phyloP scores from a whole-genome alignment of 2,329 filamentous ascomycete genomes.

The Alternaria ventricosa region DNA sequence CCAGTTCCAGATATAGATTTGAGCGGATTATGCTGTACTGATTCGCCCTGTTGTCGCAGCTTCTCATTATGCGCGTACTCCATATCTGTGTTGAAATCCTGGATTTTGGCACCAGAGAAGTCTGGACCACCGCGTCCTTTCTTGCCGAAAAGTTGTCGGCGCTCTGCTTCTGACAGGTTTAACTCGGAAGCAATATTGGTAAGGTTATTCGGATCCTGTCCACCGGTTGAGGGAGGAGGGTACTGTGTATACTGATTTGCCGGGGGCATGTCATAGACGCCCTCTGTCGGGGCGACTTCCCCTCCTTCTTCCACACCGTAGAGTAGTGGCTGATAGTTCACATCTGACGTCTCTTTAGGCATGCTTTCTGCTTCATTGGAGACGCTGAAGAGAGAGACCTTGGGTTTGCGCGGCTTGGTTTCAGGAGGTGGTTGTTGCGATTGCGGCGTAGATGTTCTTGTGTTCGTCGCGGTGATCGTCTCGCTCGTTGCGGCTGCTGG shows the following conservation, averaged over 20 bases:
- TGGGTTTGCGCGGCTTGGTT: constrained; percentile 58
- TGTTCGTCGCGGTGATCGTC: background rate
- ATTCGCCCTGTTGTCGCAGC: constrained; percentile 72
- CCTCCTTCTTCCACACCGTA: constrained; percentile 36
- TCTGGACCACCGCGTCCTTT: constrained; percentile 54
- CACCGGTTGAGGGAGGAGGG: constrained; percentile 13
- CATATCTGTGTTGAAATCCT: constrained; percentile 86
- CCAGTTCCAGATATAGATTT: constrained; percentile 77
- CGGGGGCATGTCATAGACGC: constrained; percentile 13
- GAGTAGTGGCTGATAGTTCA: constrained; percentile 49
- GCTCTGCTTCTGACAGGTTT: constrained; percentile 76
- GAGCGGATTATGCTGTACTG: constrained; percentile 79
- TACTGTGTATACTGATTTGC: constrained; percentile 7
- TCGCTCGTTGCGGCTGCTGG: constrained; percentile 6
- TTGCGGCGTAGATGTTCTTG: background rate
- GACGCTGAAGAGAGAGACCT: constrained; percentile 74
- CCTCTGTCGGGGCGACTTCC: constrained; percentile 18
- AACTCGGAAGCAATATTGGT: constrained; percentile 76
- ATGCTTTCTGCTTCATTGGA: constrained; percentile 49
- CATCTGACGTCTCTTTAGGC: constrained; percentile 18
- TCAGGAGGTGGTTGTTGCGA: constrained; percentile 19
- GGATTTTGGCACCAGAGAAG: constrained; percentile 67
- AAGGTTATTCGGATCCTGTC: constrained; percentile 61
- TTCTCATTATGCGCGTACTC: constrained; percentile 88
- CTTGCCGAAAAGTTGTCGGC: constrained; percentile 86